Evolutionary conservation across 108 stramenopile species (phyloP).

Genomic region (Craspedostauros australis): DNA sequence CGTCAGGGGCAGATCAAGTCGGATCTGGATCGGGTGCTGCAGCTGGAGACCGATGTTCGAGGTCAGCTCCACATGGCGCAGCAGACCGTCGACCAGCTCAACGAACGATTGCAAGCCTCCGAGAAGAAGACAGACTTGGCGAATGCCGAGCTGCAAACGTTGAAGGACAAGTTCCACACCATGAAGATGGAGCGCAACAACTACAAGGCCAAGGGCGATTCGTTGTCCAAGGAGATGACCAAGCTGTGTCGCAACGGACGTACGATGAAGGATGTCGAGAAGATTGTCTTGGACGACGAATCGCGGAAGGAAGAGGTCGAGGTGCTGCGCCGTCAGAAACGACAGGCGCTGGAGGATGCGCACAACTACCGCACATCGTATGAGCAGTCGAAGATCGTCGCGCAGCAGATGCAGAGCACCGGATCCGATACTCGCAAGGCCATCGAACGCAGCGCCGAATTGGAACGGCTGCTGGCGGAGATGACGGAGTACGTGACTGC

Average conservation of each 20-base stretch:
- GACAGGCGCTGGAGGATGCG: constrained; percentile 41
- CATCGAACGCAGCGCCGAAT: constrained; percentile 50
- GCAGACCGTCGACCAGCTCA: constrained; percentile 24
- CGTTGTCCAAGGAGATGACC: constrained; percentile 63
- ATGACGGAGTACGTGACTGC: constrained; percentile 73
- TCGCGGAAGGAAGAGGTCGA: constrained; percentile 39
- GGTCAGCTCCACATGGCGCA: constrained; percentile 33
- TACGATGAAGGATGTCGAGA: constrained; percentile 39
- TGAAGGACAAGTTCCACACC: constrained; percentile 45
- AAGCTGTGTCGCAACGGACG: constrained; percentile 36
- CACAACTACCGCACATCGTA: constrained; percentile 33
- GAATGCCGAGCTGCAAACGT: constrained; percentile 21
- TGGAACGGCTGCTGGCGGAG: constrained; percentile 65
- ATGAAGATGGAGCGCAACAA: constrained; percentile 66
- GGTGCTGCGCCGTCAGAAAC: constrained; percentile 47
- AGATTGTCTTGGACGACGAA: constrained; percentile 40
- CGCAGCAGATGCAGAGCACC: constrained; percentile 34
- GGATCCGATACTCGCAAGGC: constrained; percentile 23
- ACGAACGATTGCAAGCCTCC: constrained; percentile 12
- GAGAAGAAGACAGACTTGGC: constrained; percentile 21
- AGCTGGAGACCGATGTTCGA: constrained; percentile 30
- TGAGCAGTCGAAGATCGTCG: constrained; percentile 38
- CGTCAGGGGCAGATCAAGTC: constrained; percentile 6
- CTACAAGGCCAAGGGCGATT: constrained; percentile 65
- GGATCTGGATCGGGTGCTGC: constrained; percentile 22